Percentiles rank a stretch among this genome's conserved stretches.
Conservation (phyloP, 768 basidiomycete species). For the Trametes coccinea region DNA sequence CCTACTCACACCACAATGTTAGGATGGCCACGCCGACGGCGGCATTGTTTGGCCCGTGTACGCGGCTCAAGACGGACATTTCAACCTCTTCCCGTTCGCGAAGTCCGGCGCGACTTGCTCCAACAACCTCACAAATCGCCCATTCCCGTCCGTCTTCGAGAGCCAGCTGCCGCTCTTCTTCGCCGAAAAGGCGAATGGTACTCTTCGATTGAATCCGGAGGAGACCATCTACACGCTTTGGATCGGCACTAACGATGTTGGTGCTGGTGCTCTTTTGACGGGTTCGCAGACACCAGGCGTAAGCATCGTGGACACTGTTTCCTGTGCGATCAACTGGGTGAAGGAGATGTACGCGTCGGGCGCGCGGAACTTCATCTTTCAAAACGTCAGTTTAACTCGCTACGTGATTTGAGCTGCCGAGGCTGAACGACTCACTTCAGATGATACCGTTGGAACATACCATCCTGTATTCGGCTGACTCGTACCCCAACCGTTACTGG, state of each 20-base stretch:
- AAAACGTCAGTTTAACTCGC: constrained; percentile 49
- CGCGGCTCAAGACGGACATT: constrained; percentile 53
- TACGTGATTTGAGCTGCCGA: not conserved
- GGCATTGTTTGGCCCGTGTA: constrained; percentile 61
- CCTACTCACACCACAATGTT: not conserved
- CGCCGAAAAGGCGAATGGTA: constrained; percentile 41
- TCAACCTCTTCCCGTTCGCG: constrained; percentile 58
- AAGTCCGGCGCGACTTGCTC: constrained; percentile 66
- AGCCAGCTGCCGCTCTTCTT: constrained; percentile 58
- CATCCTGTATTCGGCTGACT: constrained; percentile 33
- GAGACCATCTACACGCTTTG: constrained; percentile 66
- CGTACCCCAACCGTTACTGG: constrained; percentile 38
- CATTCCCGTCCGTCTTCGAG: constrained; percentile 60
- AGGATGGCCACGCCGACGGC: constrained; percentile 34
- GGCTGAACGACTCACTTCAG: constrained; percentile 21
- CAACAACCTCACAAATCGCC: constrained; percentile 57
- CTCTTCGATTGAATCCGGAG: constrained; percentile 39
- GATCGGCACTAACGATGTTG: constrained; percentile 66
- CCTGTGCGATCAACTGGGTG: constrained; percentile 62
- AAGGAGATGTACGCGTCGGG: constrained; percentile 55
- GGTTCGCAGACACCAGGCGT: constrained; percentile 46
- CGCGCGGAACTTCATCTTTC: constrained; percentile 68
- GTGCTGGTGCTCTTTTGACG: constrained; percentile 52
- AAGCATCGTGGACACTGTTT: constrained; percentile 57
- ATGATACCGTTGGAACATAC: constrained; percentile 37